These are phyloP conservation scores for Alternaria sp. DNA, from an alignment of 2,329 filamentous ascomycete species.

Conservation along the genomic window DNA sequence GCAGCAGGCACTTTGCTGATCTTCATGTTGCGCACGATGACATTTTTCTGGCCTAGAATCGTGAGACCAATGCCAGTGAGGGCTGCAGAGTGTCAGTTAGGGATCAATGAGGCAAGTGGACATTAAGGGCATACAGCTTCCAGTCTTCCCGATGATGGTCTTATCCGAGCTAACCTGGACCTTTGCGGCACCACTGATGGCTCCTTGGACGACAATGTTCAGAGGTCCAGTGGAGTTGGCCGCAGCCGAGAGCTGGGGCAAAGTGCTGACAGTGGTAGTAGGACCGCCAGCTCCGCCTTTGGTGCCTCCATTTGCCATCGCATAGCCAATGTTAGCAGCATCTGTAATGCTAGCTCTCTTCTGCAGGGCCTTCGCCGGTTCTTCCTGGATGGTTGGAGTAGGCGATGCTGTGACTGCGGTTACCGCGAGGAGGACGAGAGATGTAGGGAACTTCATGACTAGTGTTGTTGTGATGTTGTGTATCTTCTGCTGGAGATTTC, in stretches of 20 bases:
- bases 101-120: neutral
- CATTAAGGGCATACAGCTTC: conserved; percentile 46
- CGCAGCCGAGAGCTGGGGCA: conserved; percentile 60
- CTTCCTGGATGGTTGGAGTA: conserved; percentile 19
- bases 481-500: neutral
- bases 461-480: neutral
- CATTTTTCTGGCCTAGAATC: conserved; percentile 63
- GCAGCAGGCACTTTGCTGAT: conserved; percentile 63
- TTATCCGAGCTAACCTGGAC: conserved; percentile 30
- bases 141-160: conserved; percentile 50
- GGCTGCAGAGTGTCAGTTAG: conserved; percentile 50
- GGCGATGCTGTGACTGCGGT: conserved; percentile 22
- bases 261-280: conserved; percentile 62
- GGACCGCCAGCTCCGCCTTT: conserved; percentile 63
- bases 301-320: conserved; percentile 59
- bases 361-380: conserved; percentile 12
- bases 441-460: conserved; percentile 23
- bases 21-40: conserved; percentile 70
- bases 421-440: conserved; percentile 18
- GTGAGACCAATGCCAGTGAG: conserved; percentile 59
- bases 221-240: conserved; percentile 44
- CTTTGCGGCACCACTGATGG: conserved; percentile 36
- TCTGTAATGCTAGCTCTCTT: conserved; percentile 27
- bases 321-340: conserved; percentile 50
- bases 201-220: conserved; percentile 36